phyloP scores from a whole-genome alignment of 495 filamentous ascomycete species.

The Penicillium dipodomyicola region DNA sequence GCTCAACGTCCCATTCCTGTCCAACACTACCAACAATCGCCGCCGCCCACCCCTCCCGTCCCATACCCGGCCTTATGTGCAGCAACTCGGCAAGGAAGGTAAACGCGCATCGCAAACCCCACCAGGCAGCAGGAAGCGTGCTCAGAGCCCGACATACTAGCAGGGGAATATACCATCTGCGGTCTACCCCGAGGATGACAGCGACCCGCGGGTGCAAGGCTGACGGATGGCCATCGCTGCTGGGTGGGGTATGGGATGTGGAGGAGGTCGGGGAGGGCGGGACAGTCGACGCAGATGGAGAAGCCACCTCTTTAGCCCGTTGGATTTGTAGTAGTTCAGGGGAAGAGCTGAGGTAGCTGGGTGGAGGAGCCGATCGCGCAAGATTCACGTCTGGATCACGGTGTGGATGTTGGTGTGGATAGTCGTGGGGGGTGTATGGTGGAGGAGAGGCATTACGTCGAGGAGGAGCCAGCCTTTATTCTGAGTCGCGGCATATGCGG shows the following conservation, averaged over 20 bases:
- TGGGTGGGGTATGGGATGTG: constrained; percentile 34
- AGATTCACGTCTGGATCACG: constrained; percentile 31
- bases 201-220: constrained; percentile 62
- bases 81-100: constrained; percentile 58
- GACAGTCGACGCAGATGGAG: constrained; percentile 23
- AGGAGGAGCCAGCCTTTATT: constrained; percentile 47
- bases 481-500: constrained; percentile 41
- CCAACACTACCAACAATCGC: constrained; percentile 47
- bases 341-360: constrained; percentile 19
- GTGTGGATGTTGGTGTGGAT: constrained; percentile 22
- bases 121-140: constrained; percentile 58
- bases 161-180: constrained; percentile 61
- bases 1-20: constrained; percentile 52
- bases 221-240: constrained; percentile 37
- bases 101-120: constrained; percentile 59
- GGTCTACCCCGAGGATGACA: constrained; percentile 60
- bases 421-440: constrained; percentile 34
- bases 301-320: constrained; percentile 35
- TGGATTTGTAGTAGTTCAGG: constrained; percentile 12
- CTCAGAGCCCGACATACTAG: constrained; percentile 60
- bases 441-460: constrained; percentile 45
- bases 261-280: constrained; percentile 40
- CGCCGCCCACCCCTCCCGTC: constrained; percentile 46
- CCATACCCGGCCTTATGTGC: constrained; percentile 46
- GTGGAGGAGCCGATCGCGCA: constrained; percentile 14